Conservation (phyloP, 306 rosid genomes). For the Dalbergia oliveri region DNA sequence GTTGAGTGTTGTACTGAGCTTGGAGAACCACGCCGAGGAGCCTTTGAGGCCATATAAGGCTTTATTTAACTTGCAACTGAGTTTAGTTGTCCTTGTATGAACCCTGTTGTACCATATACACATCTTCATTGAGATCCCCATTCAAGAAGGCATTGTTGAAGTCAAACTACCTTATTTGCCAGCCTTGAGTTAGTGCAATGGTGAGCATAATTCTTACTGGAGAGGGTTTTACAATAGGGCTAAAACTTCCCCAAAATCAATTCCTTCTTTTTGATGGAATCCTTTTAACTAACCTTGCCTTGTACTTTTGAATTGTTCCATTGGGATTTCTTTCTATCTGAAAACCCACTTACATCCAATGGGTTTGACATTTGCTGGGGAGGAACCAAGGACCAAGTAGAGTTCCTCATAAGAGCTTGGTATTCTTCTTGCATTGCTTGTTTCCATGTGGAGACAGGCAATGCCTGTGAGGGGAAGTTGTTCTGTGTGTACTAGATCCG, state of each 20-base stretch:
- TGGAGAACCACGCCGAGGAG: background rate
- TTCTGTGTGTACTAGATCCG: too few relatives aligned
- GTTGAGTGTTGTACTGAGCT: background rate
- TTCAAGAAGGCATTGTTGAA: background rate
- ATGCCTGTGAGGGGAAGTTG: too few relatives aligned
- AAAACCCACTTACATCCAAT: background rate
- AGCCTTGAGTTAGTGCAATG: background rate
- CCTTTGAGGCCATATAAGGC: slow-evolving; percentile 2
- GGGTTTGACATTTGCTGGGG: background rate
- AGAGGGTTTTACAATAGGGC: background rate
- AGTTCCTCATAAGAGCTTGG: background rate
- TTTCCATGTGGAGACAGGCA: too few relatives aligned
- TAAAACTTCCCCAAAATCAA: background rate
- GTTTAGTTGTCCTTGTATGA: background rate
- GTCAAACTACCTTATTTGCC: background rate
- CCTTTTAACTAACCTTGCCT: background rate
- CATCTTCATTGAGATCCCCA: background rate
- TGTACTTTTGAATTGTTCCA: background rate
- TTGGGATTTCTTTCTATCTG: background rate
- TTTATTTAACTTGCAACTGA: background rate
- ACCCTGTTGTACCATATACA: background rate
- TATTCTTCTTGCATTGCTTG: background rate
- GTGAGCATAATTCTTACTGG: background rate
- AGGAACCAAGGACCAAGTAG: background rate
- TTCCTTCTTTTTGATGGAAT: background rate